Conservation (phyloP, 1,284 basidiomycete species). For the Porodaedalea pini region DNA sequence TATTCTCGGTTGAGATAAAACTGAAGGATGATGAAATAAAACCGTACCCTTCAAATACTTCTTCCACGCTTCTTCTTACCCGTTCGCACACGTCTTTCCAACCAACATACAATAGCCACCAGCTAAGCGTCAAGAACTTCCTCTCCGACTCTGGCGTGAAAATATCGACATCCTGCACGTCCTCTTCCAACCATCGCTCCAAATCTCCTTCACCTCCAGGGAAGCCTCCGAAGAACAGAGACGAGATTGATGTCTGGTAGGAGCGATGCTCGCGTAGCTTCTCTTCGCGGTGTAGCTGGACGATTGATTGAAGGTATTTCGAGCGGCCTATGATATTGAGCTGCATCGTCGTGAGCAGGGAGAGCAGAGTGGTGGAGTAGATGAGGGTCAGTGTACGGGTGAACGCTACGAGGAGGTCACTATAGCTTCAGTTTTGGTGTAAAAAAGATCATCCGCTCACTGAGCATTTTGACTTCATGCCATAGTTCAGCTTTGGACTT, state of each 20-base stretch:
- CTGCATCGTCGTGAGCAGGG: slow-evolving; percentile 79
- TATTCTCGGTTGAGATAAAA: slow-evolving; percentile 9
- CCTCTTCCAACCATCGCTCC: slow-evolving; percentile 21
- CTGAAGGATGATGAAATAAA: neutral
- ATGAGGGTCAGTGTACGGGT: slow-evolving; percentile 82
- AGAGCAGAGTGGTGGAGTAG: slow-evolving; percentile 78
- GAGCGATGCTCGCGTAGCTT: slow-evolving; percentile 45
- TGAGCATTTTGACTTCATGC: slow-evolving; percentile 79
- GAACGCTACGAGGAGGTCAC: slow-evolving; percentile 51
- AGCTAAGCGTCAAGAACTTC: slow-evolving; percentile 81
- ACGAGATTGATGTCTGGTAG: slow-evolving; percentile 38
- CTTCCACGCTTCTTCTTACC: slow-evolving; percentile 71
- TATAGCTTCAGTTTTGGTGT: neutral
- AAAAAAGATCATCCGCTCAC: slow-evolving; percentile 39
- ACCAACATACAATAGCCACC: slow-evolving; percentile 89
- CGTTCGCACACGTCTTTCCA: slow-evolving; percentile 80
- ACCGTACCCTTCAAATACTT: slow-evolving; percentile 73
- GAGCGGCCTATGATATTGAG: slow-evolving; percentile 79
- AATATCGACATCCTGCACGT: slow-evolving; percentile 35
- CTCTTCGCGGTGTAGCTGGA: slow-evolving; percentile 62
- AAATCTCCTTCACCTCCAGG: slow-evolving; percentile 26
- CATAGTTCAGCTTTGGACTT: slow-evolving; percentile 70
- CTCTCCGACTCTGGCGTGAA: slow-evolving; percentile 60
- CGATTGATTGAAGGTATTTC: slow-evolving; percentile 74
- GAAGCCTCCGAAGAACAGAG: slow-evolving; percentile 30